Evolutionary conservation across 345 rosid genomes (phyloP), one percentile per base, ranked within the genome.

Genomic region (Salix brachista): DNA sequence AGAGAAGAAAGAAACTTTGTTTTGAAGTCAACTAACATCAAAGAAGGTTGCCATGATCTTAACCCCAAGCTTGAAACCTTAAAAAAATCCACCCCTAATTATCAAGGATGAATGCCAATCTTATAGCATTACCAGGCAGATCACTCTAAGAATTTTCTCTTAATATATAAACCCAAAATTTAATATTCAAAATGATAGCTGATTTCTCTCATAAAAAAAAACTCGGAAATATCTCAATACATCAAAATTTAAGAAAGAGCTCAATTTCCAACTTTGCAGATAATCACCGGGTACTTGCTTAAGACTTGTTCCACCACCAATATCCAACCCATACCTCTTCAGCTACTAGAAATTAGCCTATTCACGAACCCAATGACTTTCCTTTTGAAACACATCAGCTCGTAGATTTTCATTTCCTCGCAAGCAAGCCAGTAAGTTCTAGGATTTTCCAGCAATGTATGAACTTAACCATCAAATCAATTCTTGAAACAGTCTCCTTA

Each of bases 231-330:
- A 41, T 26, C 17, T 67, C 32, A 32, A 21, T 69, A 67, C 73
- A 79, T 73, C 34, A 67, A 39, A 50, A 72, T 44, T 44, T 25
- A 48, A 52, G 41, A 32, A 10, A 71, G 34, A 61, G 56, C 37
- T 32, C 17, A 21, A 75, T 36, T 65, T 61, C 66, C 56, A 50
- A 39, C 41, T 26, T 21, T 11, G 30, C 6, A 54, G 52, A n/a
- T 18, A 48, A 41, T 66, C 34, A 25, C n/a, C 50, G 17, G 25
- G 26, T 75, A 36, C 30, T 60, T 52, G 39, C 32, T 60, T 11
- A 50, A 75, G 70, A 32, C 41, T n/a, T 23, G 14, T 34, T 77
- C 67, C 60, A 25, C 48, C 76, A 39, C 42, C 80, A 71, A 30
- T 75, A 71, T 60, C 17, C 69, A 48, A 70, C 41, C 39, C 65